phyloP scores from a whole-genome alignment of 208 protist genomes.

The Leishmania tarentolae region DNA sequence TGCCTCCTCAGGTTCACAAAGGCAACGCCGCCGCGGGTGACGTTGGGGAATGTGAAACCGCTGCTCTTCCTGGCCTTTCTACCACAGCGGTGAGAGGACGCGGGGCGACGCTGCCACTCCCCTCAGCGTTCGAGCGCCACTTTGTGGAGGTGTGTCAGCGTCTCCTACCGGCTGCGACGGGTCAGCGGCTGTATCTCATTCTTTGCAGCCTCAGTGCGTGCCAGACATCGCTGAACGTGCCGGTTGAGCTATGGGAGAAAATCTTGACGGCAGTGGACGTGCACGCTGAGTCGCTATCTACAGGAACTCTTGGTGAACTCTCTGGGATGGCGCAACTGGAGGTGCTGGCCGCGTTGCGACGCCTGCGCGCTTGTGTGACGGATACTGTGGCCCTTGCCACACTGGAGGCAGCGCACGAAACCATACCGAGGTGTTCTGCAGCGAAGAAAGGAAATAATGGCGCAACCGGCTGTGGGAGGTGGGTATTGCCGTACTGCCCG shows the following conservation, averaged over 20 bases:
- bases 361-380: constrained; percentile 3
- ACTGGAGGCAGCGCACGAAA: constrained; percentile 10
- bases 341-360: constrained; percentile 23
- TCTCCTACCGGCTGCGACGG: constrained; percentile 25
- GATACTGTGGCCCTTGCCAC: constrained; percentile 16
- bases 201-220: constrained; percentile 25
- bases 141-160: constrained; percentile 26
- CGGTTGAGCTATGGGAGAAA: constrained; percentile 16
- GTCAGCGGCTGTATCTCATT: constrained; percentile 33
- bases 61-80: not conserved
- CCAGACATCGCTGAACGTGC: not conserved
- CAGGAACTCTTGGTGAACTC: constrained; percentile 15
- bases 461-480: not conserved
- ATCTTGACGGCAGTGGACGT: constrained; percentile 20
- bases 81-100: not conserved
- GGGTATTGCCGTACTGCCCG: constrained; percentile 27
- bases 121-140: constrained; percentile 19
- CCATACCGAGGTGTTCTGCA: not conserved
- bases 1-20: not conserved
- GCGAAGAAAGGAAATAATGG: not conserved
- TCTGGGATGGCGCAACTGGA: constrained; percentile 22
- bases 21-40: not conserved
- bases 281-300: constrained; percentile 27
- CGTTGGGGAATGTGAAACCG: not conserved
- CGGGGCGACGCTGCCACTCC: not conserved